A percentile compares a stretch with the other conserved stretches of the same genome.
Evolutionary conservation across 2,329 filamentous ascomycete species (phyloP).

Genomic region (Truncatella angustata): DNA sequence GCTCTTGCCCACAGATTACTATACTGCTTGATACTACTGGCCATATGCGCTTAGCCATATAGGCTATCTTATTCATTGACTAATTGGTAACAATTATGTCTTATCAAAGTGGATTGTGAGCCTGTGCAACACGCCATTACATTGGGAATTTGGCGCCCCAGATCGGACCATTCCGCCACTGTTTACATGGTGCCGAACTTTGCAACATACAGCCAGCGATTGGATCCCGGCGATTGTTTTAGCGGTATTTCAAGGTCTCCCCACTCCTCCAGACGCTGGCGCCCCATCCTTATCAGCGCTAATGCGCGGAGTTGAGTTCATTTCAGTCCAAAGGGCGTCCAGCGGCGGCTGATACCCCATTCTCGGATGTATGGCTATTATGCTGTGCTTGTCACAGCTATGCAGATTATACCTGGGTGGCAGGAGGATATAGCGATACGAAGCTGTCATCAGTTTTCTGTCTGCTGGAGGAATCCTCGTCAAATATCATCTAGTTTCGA

Average conservation of each 20-base stretch:
- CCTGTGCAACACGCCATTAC: background rate
- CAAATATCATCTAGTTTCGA: background rate
- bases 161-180: background rate
- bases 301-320: background rate
- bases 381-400: background rate
- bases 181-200: background rate
- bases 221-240: too few species aligned
- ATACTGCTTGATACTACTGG: background rate
- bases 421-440: constrained; percentile 2
- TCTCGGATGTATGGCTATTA: too few species aligned
- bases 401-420: too few species aligned
- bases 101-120: background rate
- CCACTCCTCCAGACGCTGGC: background rate
- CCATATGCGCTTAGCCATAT: background rate
- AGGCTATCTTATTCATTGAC: background rate
- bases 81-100: background rate
- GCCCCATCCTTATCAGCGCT: background rate
- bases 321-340: background rate
- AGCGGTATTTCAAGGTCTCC: too few species aligned
- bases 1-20: background rate
- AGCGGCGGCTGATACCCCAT: background rate
- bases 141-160: background rate
- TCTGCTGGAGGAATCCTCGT: background rate
- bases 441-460: background rate
- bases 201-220: too few species aligned